phyloP scores from a whole-genome alignment of 345 rosid genomes.

The Dipteronia sinensis region DNA sequence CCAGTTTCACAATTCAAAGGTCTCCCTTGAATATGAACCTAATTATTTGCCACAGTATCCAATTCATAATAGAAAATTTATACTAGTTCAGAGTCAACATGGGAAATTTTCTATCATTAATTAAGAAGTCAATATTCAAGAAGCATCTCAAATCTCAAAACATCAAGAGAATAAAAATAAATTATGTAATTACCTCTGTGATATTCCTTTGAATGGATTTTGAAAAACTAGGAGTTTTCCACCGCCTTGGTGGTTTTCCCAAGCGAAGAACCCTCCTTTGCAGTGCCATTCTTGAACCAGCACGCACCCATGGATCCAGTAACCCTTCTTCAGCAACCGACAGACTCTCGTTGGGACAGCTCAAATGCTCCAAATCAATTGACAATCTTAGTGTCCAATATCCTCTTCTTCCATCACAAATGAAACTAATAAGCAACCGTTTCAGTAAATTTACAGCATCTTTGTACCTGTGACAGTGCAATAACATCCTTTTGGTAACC shows the following conservation, averaged over 20 bases:
- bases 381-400: slow-evolving; percentile 91
- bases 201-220: slow-evolving; percentile 57
- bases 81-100: neutral
- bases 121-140: neutral
- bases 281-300: slow-evolving; percentile 84
- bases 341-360: slow-evolving; percentile 73
- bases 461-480: slow-evolving; percentile 54
- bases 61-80: slow-evolving; percentile 5
- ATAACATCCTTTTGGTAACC: slow-evolving; percentile 12
- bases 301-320: slow-evolving; percentile 86
- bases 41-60: slow-evolving; percentile 12
- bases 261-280: slow-evolving; percentile 82
- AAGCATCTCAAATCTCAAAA: slow-evolving; percentile 24
- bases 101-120: neutral
- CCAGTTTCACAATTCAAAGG: slow-evolving; percentile 84
- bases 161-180: slow-evolving; percentile 2
- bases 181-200: slow-evolving; percentile 50
- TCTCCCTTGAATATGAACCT: slow-evolving; percentile 85
- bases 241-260: slow-evolving; percentile 96
- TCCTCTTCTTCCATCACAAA: slow-evolving; percentile 84
- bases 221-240: slow-evolving; percentile 80
- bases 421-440: slow-evolving; percentile 58
- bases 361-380: slow-evolving; percentile 79
- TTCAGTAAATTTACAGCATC: slow-evolving; percentile 62
- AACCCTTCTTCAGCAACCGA: slow-evolving; percentile 80